Conservation (phyloP, 1,284 basidiomycete genomes). For the Ceratobasidium sp. region DNA sequence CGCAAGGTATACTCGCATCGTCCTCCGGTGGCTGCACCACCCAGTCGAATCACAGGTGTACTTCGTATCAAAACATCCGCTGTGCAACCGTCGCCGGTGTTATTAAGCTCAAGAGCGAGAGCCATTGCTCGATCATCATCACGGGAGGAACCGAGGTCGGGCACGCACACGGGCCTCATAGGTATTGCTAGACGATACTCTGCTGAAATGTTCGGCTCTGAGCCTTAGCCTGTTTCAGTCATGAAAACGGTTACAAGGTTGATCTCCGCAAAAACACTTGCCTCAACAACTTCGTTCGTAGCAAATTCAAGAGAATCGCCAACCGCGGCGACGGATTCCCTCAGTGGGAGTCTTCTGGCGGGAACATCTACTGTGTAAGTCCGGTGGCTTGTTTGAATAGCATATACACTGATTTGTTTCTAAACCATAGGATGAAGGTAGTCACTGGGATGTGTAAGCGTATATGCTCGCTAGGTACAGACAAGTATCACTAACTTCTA, state of each 20-base stretch:
- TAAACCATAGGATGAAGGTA: slow-evolving; percentile 37
- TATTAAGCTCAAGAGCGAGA: slow-evolving; percentile 41
- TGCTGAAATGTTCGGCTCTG: too few relatives aligned
- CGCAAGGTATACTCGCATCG: slow-evolving; percentile 30
- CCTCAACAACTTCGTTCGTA: slow-evolving; percentile 39
- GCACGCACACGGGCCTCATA: slow-evolving; percentile 41
- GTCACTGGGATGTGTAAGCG: slow-evolving; percentile 43
- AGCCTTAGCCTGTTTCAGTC: background rate
- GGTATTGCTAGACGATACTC: slow-evolving; percentile 7
- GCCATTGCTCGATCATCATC: slow-evolving; percentile 33
- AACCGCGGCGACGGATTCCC: slow-evolving; percentile 41
- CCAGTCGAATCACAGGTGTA: slow-evolving; percentile 37
- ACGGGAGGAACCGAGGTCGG: slow-evolving; percentile 42
- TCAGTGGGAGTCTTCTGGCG: slow-evolving; percentile 41
- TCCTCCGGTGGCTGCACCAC: slow-evolving; percentile 43
- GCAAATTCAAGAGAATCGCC: slow-evolving; percentile 38
- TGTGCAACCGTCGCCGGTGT: slow-evolving; percentile 40
- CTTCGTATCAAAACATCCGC: slow-evolving; percentile 40
- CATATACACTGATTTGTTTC: background rate
- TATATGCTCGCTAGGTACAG: background rate
- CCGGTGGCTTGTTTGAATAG: background rate
- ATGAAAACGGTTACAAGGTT: slow-evolving; percentile 43
- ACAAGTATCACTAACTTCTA: background rate
- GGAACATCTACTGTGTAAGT: slow-evolving; percentile 44
- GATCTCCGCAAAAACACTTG: slow-evolving; percentile 27